phyloP scores from a whole-genome alignment of 179 eudicot species.

The Patellifolia procumbens region DNA sequence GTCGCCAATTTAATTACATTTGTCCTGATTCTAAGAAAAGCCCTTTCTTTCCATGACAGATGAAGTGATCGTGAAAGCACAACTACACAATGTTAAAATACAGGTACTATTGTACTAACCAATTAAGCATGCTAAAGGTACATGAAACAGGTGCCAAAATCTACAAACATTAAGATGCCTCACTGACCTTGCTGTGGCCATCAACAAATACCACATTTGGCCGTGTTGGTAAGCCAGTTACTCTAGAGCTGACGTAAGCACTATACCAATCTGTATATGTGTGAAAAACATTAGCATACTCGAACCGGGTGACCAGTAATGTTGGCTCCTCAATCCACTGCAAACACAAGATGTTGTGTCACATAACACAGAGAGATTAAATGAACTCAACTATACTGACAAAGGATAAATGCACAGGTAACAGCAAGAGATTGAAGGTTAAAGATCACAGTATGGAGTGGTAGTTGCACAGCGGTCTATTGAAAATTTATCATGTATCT shows the following conservation, averaged over 20 bases:
- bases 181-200: slow-evolving; percentile 80
- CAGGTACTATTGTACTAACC: no score
- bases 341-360: slow-evolving; percentile 21
- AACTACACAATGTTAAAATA: neutral
- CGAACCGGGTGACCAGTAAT: slow-evolving; percentile 79
- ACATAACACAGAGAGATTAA: neutral
- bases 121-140: neutral
- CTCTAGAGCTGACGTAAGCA: slow-evolving; percentile 85
- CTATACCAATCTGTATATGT: slow-evolving; percentile 95
- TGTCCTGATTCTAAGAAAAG: no score
- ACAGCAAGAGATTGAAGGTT: neutral
- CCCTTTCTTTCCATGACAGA: neutral
- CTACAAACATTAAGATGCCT: slow-evolving; percentile 12
- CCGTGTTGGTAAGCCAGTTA: slow-evolving; percentile 79
- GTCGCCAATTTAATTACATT: no score
- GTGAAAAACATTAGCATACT: slow-evolving; percentile 95
- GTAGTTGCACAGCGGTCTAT: neutral
- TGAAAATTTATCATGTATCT: neutral
- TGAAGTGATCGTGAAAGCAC: neutral
- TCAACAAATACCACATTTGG: slow-evolving; percentile 89
- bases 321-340: slow-evolving; percentile 99
- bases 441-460: neutral
- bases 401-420: neutral
- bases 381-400: neutral
- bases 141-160: neutral